Conservation (phyloP, 2,329 filamentous ascomycete genomes). For the Penicillium oxalicum region DNA sequence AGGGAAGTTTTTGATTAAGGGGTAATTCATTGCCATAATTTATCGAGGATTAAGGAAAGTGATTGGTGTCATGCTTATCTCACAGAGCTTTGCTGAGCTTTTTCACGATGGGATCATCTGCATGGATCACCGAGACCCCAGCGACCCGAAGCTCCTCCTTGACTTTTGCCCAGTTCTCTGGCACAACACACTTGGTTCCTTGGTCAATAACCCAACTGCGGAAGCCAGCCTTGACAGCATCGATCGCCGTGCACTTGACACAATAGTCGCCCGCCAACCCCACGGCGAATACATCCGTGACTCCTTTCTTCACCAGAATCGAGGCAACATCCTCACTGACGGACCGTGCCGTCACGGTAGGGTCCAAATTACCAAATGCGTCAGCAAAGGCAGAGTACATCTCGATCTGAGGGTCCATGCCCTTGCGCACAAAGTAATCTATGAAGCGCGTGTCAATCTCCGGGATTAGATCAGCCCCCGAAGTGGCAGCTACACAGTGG, state of each 20-base stretch:
- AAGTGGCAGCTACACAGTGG: conserved; percentile 74
- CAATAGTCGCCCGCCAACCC: conserved; percentile 88
- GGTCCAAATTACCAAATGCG: conserved; percentile 55
- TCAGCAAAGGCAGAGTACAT: conserved; percentile 93
- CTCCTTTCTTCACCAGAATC: conserved; percentile 49
- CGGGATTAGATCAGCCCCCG: conserved; percentile 66
- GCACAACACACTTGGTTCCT: conserved; percentile 67
- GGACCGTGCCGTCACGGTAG: conserved; percentile 25
- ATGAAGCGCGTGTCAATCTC: conserved; percentile 59
- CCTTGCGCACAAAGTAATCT: conserved; percentile 71
- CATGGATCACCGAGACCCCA: conserved; percentile 59
- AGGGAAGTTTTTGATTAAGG: not conserved
- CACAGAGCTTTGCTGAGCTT: conserved; percentile 33
- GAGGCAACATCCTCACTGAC: conserved; percentile 55
- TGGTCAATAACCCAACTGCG: conserved; percentile 70
- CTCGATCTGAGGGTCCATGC: conserved; percentile 66
- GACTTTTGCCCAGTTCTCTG: conserved; percentile 51
- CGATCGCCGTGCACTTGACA: conserved; percentile 72
- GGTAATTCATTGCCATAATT: not conserved
- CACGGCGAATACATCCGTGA: conserved; percentile 79
- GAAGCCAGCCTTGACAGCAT: conserved; percentile 72
- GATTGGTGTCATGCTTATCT: not conserved
- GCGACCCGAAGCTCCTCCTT: conserved; percentile 49
- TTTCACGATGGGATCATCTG: conserved; percentile 48
- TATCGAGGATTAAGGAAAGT: not conserved